Evolutionary conservation across 306 rosid species (phyloP), one percentile per base, ranked within the genome.

Genomic region (Prunus davidiana): DNA sequence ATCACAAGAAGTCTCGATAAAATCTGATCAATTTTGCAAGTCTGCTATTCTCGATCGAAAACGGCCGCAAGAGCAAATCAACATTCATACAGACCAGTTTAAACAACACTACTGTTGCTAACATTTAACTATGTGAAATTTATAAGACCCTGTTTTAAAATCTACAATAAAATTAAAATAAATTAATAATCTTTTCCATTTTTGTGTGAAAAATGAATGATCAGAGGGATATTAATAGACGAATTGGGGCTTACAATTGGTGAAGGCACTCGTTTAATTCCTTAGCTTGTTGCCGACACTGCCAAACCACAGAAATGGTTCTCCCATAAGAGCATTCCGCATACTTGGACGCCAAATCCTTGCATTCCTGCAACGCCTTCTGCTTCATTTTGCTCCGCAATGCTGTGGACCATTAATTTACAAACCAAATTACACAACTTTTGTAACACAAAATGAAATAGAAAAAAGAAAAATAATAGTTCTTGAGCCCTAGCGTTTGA

Each of bases 311-410:
- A 3, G 97, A 90, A 19, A 95, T 6, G 13, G 99, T 89, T 88
- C 85, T 92, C 52, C 97, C 99, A 0, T 70, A 41, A 46, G 97
- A 93, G 52, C 99, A 95, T 71, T 95, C 85, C 46, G 99, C 99
- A 76, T 90, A 95, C 80, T 85, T 95, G 6, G 82, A 76, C 24
- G 96, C 88, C 84, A 81, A 91, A 51, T 74, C 80, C 79, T 87
- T 90, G 75, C 97, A 95, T 85, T 91, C 90, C 79, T 91, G 91
- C 25, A 95, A 77, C 12, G 98, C 98, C 83, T 89, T 92, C 82
- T 83, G 86, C 89, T 95, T 95, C 99, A 95, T 95, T 85, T 92
- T 95, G 87, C 97, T 92, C 28, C 99, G 86, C 71, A 95, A 72
- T 68, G 98, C 97, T 95, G 80, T 3, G 4, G 1, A 28, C 4